Percentiles rank a stretch among this genome's conserved stretches.
Conservation (phyloP, 495 filamentous ascomycete genomes). For the Podospora pseudoanserina region DNA sequence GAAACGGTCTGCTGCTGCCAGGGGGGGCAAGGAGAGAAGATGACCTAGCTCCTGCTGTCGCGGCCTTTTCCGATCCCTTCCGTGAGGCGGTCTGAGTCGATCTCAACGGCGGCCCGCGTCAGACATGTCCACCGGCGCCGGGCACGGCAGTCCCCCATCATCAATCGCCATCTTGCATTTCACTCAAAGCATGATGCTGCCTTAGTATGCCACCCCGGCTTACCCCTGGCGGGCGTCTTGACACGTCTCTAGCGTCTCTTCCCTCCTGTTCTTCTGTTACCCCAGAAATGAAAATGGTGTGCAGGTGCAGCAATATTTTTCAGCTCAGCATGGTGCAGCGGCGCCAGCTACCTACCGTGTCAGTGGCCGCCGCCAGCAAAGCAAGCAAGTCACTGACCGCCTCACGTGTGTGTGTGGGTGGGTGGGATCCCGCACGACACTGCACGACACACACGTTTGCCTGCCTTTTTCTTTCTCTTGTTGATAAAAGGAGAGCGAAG, state of each 20-base stretch:
- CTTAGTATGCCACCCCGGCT: not conserved
- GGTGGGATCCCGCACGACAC: not conserved
- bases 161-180: not conserved
- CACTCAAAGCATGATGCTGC: not conserved
- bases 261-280: not conserved
- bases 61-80: conserved; percentile 16
- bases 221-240: not conserved
- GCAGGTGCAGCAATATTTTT: not conserved
- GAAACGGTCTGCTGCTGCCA: not conserved
- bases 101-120: conserved; percentile 22
- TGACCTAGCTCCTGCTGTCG: not conserved
- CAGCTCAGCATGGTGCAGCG: not conserved
- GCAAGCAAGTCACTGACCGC: not conserved
- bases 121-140: conserved; percentile 15
- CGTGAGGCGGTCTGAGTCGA: conserved; percentile 16
- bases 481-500: too few relatives aligned
- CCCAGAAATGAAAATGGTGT: not conserved
- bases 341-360: not conserved
- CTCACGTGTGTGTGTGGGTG: conserved; percentile 6
- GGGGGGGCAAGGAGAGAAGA: not conserved
- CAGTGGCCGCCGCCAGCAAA: not conserved
- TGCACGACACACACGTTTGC: not conserved
- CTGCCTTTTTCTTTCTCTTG: not conserved
- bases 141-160: not conserved
- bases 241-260: not conserved